Base-by-base conservation (phyloP, 495 filamentous ascomycete genomes). In the Darksidea phi region DNA sequence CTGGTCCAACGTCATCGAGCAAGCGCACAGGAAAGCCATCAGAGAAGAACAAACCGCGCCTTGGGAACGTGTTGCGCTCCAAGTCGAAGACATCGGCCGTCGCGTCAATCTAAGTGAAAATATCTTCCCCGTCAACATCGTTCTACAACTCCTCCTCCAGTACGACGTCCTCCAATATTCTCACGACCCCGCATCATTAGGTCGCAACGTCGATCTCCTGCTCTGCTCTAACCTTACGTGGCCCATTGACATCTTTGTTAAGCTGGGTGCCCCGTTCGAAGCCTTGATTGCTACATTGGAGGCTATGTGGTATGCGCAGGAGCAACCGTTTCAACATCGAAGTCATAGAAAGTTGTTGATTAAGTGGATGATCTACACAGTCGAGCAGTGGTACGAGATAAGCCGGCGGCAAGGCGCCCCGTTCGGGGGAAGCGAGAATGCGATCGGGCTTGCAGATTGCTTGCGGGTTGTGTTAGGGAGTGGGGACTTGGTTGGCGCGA, bases 1-100 rank as follows among this genome's bases (percentile, higher is more conserved):
- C 23, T 99, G 94, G 94, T 80, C 86, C 67, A 84, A 86, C 57
- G 80, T 96, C 23, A 83, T 98, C 61, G 80, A 88, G 24, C 75
- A 82, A 53, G 80, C 81, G 6, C 88, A 95, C 71, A 74, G 81
- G 34, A 78, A 86, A n/a, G 83, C 87, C 6, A 71, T 79, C 28
- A 65, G 75, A 1, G 71, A 76, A 12, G 78, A 77, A 15, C 77
- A 84, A 21, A 70, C 79, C 0, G 78, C 83, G 45, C 89, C 93
- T 0, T 97, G 88, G 71, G 93, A 97, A 72, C 80, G 82, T 11
- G 80, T 98, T 7, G 79, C 85, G 26, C 83, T 87, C 47, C 84
- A 84, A 63, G 78, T 95, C 53, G 86, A 88, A 56, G 80, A 81
- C 49, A 83, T 97, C 54, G 91, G 90, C 32, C 83, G 84, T 57